phyloP scores from a whole-genome alignment of 1,139 yeast species.

The Tardiomyces digboiensis region DNA sequence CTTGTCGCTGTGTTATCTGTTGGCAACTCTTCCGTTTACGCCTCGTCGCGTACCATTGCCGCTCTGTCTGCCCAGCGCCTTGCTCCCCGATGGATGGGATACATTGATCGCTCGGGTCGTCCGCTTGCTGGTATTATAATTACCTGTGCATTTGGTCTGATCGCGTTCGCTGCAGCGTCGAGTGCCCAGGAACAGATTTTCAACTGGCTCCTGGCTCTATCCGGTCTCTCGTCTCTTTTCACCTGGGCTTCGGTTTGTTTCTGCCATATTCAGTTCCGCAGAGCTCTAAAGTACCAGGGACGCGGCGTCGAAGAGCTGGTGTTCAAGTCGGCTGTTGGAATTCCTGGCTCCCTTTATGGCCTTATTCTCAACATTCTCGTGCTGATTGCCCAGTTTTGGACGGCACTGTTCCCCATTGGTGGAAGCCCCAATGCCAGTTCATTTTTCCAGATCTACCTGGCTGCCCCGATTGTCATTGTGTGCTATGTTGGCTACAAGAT shows the following conservation, averaged over 20 bases:
- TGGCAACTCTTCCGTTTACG: slow-evolving; percentile 70
- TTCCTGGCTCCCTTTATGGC: slow-evolving; percentile 60
- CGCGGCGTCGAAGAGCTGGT: slow-evolving; percentile 56
- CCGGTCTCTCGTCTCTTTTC: slow-evolving; percentile 70
- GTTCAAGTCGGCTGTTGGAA: slow-evolving; percentile 60
- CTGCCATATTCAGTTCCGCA: slow-evolving; percentile 70
- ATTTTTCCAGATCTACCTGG: slow-evolving; percentile 46
- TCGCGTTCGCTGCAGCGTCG: slow-evolving; percentile 65
- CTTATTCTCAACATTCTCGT: slow-evolving; percentile 49
- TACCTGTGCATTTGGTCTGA: slow-evolving; percentile 53
- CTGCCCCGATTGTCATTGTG: slow-evolving; percentile 39
- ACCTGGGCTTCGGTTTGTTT: slow-evolving; percentile 71
- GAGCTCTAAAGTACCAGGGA: slow-evolving; percentile 58
- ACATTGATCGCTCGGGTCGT: slow-evolving; percentile 66
- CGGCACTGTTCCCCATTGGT: slow-evolving; percentile 63
- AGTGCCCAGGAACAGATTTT: slow-evolving; percentile 60
- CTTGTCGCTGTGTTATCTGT: slow-evolving; percentile 58
- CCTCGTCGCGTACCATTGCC: slow-evolving; percentile 70
- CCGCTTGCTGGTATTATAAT: slow-evolving; percentile 55
- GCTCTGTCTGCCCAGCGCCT: slow-evolving; percentile 73
- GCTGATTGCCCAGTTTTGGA: slow-evolving; percentile 71
- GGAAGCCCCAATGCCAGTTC: slow-evolving; percentile 40
- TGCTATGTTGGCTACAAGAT: slow-evolving; percentile 44
- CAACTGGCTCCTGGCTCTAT: slow-evolving; percentile 67
- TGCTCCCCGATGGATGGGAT: slow-evolving; percentile 62